Base-by-base conservation (phyloP, 2,329 filamentous ascomycete genomes). In the Ascocoryne sarcoides region DNA sequence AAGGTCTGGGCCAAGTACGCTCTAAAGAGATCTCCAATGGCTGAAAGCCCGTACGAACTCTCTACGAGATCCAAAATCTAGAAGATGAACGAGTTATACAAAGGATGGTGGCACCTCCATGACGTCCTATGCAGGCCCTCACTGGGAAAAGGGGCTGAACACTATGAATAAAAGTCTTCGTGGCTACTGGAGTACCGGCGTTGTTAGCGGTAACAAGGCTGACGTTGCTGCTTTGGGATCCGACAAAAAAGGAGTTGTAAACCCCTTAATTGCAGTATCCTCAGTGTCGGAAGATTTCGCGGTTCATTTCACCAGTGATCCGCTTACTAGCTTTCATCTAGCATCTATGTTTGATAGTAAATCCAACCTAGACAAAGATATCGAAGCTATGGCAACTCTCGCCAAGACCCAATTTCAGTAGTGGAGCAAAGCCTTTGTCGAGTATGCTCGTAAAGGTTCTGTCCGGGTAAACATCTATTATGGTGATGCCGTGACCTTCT, bases 1-100 rank as follows among this genome's bases (percentile, higher is more conserved):
- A 35, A 29, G 12, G 19, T 40, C 15, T 40, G 31, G 30, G 17
- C 32, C 10, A 19, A 29, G 15, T 40, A 40, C 12, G 10, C 15
- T 28, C 17, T 35, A 4, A 3, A 34, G 30, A 35, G 37, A 29
- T 26, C 23, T 26, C 7, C 23, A 7, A 12, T 12, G 12, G 23
- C 7, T 12, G 23, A 26, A 7, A 12, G 7, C 7, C 7, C 7
- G 12, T 26, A 26, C 12, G 23, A 26, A 26, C 7, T 26, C 7
- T 7, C 23, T 7, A 26, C 7, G 23, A 26, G 23, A 26, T 7
- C 23, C 7, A 12, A 26, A 26, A 26, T 26, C 23, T 7, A 26
- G 12, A n/a, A n/a, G n/a, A n/a, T n/a, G n/a, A n/a, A n/a, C n/a
- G n/a, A n/a, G n/a, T n/a, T n/a, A n/a, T n/a, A n/a, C n/a, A n/a